These are phyloP conservation scores for Hyphochytrium catenoides DNA, from an alignment of 352 stramenopile species.

Conservation along the genomic window DNA sequence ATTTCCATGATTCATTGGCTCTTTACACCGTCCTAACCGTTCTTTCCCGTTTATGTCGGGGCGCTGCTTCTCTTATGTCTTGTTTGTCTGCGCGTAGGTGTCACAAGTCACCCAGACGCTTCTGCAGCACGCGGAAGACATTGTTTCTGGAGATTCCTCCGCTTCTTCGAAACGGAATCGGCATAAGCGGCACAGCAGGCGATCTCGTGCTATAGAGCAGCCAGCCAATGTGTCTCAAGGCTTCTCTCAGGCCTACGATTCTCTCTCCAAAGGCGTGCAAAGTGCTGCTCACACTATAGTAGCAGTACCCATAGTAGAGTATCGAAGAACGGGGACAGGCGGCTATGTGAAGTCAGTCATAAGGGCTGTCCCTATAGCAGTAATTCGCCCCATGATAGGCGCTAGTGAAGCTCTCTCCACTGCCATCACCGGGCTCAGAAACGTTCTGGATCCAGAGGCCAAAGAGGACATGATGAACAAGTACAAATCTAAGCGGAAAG, in stretches of 20 bases:
- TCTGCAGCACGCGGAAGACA: constrained; percentile 49
- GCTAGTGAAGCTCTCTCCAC: constrained; percentile 56
- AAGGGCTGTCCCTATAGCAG: constrained; percentile 48
- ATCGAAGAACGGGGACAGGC: constrained; percentile 65
- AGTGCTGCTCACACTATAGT: constrained; percentile 62
- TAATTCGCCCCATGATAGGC: constrained; percentile 60
- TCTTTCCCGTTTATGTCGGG: too few relatives aligned
- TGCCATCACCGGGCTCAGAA: constrained; percentile 54
- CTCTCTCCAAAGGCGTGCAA: constrained; percentile 43
- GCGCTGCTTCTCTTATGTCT: too few relatives aligned
- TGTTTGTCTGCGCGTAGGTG: too few relatives aligned
- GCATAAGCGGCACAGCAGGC: constrained; percentile 44
- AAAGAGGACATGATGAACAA: constrained; percentile 74
- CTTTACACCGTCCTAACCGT: too few relatives aligned
- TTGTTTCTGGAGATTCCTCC: constrained; percentile 21
- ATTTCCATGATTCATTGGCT: too few relatives aligned
- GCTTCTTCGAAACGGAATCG: constrained; percentile 27
- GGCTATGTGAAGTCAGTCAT: constrained; percentile 64
- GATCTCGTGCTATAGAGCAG: constrained; percentile 45
- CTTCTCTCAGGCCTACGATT: constrained; percentile 56
- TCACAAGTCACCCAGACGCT: constrained; percentile 49
- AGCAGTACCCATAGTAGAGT: constrained; percentile 59
- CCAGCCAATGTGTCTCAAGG: constrained; percentile 48
- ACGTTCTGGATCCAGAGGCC: constrained; percentile 55
- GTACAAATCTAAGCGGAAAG: too few relatives aligned